phyloP scores from a whole-genome alignment of 495 filamentous ascomycete genomes.

The Podospora pseudocomata region DNA sequence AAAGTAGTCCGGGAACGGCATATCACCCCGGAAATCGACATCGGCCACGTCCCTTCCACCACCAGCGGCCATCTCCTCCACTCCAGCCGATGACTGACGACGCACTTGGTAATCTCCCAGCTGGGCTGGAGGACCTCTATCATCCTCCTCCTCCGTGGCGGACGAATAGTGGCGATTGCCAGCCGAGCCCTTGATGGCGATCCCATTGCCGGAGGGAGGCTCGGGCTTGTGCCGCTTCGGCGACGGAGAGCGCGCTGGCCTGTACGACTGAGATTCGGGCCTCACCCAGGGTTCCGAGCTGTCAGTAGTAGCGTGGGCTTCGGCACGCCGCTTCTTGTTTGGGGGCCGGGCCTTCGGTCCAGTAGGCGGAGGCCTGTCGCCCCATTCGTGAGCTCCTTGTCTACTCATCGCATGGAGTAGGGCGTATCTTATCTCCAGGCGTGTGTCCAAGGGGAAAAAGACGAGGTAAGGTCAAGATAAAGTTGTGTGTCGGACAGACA shows the following conservation, averaged over 20 bases:
- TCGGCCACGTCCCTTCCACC: neutral
- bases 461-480: neutral
- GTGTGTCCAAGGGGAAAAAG: neutral
- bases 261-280: neutral
- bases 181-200: neutral
- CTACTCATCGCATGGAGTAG: neutral
- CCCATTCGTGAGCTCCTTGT: neutral
- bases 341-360: neutral
- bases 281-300: neutral
- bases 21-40: neutral
- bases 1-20: neutral
- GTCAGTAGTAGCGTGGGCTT: neutral
- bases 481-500: neutral
- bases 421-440: neutral
- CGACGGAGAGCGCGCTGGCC: neutral
- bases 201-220: neutral
- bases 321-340: neutral
- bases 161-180: neutral
- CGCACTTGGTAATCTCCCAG: neutral
- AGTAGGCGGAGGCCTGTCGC: neutral
- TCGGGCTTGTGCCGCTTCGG: neutral
- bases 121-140: neutral
- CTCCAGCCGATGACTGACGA: neutral
- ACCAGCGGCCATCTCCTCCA: neutral
- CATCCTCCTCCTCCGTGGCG: neutral